These are phyloP conservation scores for Aspergillus sergii DNA, from an alignment of 2,329 filamentous ascomycete genomes.

Conservation along the genomic window DNA sequence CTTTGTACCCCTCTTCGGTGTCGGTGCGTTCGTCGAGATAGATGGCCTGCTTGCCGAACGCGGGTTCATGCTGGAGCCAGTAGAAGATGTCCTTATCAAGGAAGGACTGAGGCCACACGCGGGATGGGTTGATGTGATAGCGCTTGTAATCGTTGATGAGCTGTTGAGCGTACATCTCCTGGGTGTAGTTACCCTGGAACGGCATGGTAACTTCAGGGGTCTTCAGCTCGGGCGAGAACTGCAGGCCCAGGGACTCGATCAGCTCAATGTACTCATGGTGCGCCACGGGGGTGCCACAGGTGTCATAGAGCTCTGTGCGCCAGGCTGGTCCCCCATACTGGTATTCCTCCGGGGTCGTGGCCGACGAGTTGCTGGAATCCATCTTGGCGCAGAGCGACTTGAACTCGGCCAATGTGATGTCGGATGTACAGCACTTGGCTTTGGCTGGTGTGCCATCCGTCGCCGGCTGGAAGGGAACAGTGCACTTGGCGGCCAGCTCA, in stretches of 20 bases:
- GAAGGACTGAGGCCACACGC: slow-evolving; percentile 26
- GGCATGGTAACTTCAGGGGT: slow-evolving; percentile 20
- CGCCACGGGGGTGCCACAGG: slow-evolving; percentile 20
- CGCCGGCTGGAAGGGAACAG: slow-evolving; percentile 20
- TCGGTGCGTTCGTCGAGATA: slow-evolving; percentile 24
- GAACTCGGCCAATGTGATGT: slow-evolving; percentile 24
- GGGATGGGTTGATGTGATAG: slow-evolving; percentile 17
- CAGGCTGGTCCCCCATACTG: slow-evolving; percentile 21
- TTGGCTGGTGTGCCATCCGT: slow-evolving; percentile 8
- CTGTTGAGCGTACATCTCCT: slow-evolving; percentile 23
- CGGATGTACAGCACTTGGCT: slow-evolving; percentile 23
- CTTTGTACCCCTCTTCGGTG: slow-evolving; percentile 15
- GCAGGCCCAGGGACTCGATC: slow-evolving; percentile 18
- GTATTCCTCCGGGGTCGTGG: slow-evolving; percentile 22
- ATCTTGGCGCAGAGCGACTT: slow-evolving; percentile 25
- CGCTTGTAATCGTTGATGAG: slow-evolving; percentile 25
- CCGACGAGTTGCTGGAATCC: slow-evolving; percentile 21
- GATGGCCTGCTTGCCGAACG: slow-evolving; percentile 22
- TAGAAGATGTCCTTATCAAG: slow-evolving; percentile 22
- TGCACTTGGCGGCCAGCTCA: slow-evolving; percentile 23
- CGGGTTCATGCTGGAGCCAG: slow-evolving; percentile 21
- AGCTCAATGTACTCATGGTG: slow-evolving; percentile 23
- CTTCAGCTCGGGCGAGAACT: slow-evolving; percentile 25
- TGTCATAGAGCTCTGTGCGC: slow-evolving; percentile 21
- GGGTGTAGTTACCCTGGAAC: slow-evolving; percentile 22